phyloP scores from a whole-genome alignment of 768 basidiomycete genomes.

The Tricholoma sp. region DNA sequence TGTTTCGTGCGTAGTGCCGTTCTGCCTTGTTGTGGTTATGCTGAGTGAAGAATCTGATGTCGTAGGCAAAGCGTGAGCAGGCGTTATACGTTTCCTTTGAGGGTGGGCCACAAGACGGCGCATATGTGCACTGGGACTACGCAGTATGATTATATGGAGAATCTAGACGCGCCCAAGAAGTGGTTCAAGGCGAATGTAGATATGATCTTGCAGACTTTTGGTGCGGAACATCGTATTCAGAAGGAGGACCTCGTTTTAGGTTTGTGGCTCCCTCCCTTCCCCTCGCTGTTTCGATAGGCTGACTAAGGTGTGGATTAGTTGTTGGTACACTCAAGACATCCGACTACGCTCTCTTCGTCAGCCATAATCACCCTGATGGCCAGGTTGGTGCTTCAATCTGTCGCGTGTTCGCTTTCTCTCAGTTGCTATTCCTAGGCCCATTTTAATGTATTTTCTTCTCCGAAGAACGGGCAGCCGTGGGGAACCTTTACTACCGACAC shows the following conservation, averaged over 20 bases:
- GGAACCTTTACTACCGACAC: constrained; percentile 67
- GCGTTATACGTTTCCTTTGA: constrained; percentile 55
- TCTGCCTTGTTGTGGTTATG: constrained; percentile 1
- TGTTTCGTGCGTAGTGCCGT: constrained; percentile 30
- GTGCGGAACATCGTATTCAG: constrained; percentile 40
- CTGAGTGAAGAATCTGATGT: neutral
- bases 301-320: constrained; percentile 25
- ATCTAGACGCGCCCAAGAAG: constrained; percentile 55
- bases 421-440: constrained; percentile 37
- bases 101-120: constrained; percentile 61
- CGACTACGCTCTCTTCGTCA: constrained; percentile 73
- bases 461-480: constrained; percentile 59
- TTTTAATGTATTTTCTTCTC: constrained; percentile 63
- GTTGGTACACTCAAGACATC: constrained; percentile 68
- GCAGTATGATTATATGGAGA: constrained; percentile 62
- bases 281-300: neutral
- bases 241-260: constrained; percentile 58
- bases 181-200: constrained; percentile 76
- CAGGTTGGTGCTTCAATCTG: constrained; percentile 29
- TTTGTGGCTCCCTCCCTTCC: constrained; percentile 15
- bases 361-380: constrained; percentile 61
- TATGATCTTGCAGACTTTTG: constrained; percentile 56
- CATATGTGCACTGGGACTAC: constrained; percentile 67
- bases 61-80: constrained; percentile 41
- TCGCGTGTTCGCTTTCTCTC: neutral